phyloP scores from a whole-genome alignment of 2,329 filamentous ascomycete genomes.

The Aspergillus ochraceoroseus region DNA sequence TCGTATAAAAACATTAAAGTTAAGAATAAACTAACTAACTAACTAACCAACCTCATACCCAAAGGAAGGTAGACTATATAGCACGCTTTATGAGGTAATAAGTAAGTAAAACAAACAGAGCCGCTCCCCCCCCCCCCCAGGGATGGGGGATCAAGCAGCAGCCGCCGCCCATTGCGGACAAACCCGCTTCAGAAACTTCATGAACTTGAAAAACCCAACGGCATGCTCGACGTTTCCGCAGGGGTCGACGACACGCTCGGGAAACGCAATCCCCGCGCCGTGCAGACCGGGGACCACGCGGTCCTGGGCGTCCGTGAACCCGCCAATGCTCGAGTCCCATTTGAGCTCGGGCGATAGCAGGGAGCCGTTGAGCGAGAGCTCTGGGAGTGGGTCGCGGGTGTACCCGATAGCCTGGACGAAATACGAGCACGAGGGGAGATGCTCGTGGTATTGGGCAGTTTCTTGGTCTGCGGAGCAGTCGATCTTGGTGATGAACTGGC shows the following conservation, averaged over 20 bases:
- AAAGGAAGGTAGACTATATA: no score
- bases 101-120: no score
- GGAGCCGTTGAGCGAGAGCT: constrained; percentile 37
- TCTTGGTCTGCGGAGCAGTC: constrained; percentile 45
- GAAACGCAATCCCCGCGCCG: constrained; percentile 61
- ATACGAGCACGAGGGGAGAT: constrained; percentile 49
- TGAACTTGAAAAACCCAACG: constrained; percentile 63
- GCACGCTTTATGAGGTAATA: no score
- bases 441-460: constrained; percentile 43
- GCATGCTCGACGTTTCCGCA: constrained; percentile 58
- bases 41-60: no score
- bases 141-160: no score
- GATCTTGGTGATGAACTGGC: constrained; percentile 47
- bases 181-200: constrained; percentile 57
- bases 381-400: constrained; percentile 48
- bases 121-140: no score
- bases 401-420: constrained; percentile 59
- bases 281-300: constrained; percentile 50
- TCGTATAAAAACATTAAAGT: no score
- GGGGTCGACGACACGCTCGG: constrained; percentile 57
- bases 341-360: constrained; percentile 19
- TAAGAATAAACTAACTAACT: no score
- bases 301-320: constrained; percentile 46
- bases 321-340: constrained; percentile 38
- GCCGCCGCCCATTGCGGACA: constrained; percentile 46